Base-by-base conservation (phyloP, 306 rosid genomes). In the Quercus glauca region DNA sequence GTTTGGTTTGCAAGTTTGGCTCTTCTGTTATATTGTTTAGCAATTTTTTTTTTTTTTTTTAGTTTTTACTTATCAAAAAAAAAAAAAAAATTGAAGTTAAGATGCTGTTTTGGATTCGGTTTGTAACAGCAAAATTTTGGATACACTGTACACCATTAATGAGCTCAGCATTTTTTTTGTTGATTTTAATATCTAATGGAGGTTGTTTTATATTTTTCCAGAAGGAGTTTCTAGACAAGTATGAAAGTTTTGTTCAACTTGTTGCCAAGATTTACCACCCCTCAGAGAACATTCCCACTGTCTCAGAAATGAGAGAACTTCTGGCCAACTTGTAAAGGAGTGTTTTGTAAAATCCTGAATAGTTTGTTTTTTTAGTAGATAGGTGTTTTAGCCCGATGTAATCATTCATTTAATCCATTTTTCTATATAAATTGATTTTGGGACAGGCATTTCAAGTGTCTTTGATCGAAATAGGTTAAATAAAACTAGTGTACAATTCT, bases 211-310 rank as follows among this genome's bases (percentile, higher is more conserved):
- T 78, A 76, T 76, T 81, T 64, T 85, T 60, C 75, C 97, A 95
- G 99, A 95, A 93, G 84, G 99, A 95, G 69, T 95, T 95, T 79
- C 86, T 95, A 15, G 98, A 91, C 77, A 95, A 95, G 84, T 95
- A 91, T 73, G 97, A 90, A 43, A 90, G 88, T 69, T 95, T 95
- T 78, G 98, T 84, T 21, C 98, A 90, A 80, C 96, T 95, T 49
- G 92, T 88, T 19, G 87, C 90, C 79, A 95, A 89, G 88, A 89
- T 93, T 59, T 93, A 95, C 91, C 99, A 95, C 91, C 99, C 97
- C 9, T 45, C 88, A 1, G 98, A 95, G 87, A 77, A 59, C 9
- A 78, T 95, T 69, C 92, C 84, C 55, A 69, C 94, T 19, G 93
- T 87, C 9, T 31, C 63, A 51, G 98, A 93, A 79, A 85, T 93